Conservation (phyloP, 1,284 basidiomycete species). For the Fomes fomentarius region DNA sequence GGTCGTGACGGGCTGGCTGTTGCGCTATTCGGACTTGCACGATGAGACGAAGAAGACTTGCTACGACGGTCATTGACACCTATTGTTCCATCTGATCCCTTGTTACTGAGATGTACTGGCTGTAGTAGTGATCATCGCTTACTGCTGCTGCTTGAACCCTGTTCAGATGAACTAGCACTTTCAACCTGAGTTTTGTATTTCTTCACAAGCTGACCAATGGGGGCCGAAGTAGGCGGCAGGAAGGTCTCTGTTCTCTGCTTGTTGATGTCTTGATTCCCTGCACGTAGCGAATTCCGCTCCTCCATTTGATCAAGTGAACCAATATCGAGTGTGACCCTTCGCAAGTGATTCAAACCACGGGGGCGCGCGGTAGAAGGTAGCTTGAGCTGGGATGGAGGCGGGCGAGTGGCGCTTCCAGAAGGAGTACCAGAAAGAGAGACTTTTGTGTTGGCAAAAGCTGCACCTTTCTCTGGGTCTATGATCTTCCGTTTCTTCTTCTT, state of each 20-base stretch:
- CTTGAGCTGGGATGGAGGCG: not conserved
- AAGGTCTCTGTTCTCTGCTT: not conserved
- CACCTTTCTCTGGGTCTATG: conserved; percentile 5
- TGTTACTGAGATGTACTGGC: no score
- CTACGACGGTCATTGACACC: no score
- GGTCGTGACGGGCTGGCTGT: not conserved
- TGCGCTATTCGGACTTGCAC: no score
- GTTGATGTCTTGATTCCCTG: not conserved
- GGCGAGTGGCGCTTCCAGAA: not conserved
- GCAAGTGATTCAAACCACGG: not conserved
- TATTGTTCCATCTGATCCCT: no score
- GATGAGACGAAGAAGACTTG: not conserved
- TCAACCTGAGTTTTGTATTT: not conserved
- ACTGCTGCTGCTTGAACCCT: not conserved
- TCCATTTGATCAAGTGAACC: not conserved
- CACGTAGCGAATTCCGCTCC: not conserved
- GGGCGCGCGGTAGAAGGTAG: not conserved
- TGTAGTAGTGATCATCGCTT: no score
- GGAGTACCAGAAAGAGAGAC: not conserved
- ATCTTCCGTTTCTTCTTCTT: conserved; percentile 15
- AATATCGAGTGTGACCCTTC: not conserved
- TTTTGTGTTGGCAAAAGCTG: not conserved
- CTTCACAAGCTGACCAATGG: not conserved
- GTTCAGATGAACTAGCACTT: not conserved
- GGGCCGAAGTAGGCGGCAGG: not conserved